Percentiles rank a stretch among this genome's conserved stretches.
These are phyloP conservation scores for Trametes punicea DNA, from an alignment of 768 basidiomycete species.

Conservation along the genomic window DNA sequence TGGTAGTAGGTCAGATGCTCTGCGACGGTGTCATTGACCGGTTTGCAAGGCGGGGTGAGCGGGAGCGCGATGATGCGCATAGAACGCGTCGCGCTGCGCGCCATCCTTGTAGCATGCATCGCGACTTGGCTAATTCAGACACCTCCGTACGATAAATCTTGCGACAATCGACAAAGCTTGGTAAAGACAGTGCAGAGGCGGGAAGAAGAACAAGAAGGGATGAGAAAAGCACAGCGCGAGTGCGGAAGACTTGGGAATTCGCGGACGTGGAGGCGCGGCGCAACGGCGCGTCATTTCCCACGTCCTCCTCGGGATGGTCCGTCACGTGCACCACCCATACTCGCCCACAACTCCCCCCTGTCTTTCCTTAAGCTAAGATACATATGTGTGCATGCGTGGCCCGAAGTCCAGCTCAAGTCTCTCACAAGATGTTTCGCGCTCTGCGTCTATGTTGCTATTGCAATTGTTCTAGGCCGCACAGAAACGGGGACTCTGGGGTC, in stretches of 20 bases:
- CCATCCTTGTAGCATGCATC: slow-evolving; percentile 12
- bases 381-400: too few species aligned
- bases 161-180: background rate
- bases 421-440: background rate
- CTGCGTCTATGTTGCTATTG: too few species aligned
- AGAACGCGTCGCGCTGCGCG: slow-evolving; percentile 23
- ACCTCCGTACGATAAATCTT: too few species aligned
- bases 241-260: background rate
- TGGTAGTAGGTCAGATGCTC: slow-evolving; percentile 43
- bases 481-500: too few species aligned
- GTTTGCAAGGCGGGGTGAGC: slow-evolving; percentile 28
- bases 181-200: background rate
- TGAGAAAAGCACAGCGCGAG: background rate
- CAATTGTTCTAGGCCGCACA: too few species aligned
- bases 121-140: too few species aligned
- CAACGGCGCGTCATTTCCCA: slow-evolving; percentile 8
- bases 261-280: slow-evolving; percentile 10
- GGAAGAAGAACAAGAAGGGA: background rate
- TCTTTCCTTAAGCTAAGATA: too few species aligned
- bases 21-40: slow-evolving; percentile 7
- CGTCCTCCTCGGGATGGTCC: background rate
- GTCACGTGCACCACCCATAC: slow-evolving; percentile 5
- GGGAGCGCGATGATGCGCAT: slow-evolving; percentile 51
- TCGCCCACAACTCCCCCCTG: background rate
- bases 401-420: too few species aligned